Evolutionary conservation across 148 eudicot species (phyloP), one percentile per base, ranked within the genome.

Genomic region (Euryodendron excelsum): DNA sequence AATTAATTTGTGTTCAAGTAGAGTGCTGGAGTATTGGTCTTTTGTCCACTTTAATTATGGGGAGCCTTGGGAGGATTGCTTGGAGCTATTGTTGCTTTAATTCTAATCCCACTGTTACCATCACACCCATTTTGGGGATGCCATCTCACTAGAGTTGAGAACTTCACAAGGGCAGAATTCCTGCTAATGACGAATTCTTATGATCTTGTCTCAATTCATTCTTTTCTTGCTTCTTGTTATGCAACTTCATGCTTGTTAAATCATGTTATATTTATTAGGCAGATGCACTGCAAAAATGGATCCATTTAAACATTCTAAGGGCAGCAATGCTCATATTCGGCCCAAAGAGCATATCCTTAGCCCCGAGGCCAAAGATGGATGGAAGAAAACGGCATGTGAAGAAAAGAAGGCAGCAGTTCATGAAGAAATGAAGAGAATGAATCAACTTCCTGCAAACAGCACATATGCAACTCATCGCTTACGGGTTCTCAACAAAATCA

Each of bases 401-500:
- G 91, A 78, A 78, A 92, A 88, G 82, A 87, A 85, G 82, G 86
- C 84, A 44, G 90, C 87, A 4, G 84, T 89, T 58, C 73, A 90
- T 69, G 87, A 87, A 72, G 98, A 94, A 81, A 84, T 92, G 77
- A 84, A 80, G 76, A 88, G 88, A 83, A 83, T 90, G 91, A 90
- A 82, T 65, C 84, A 81, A 69, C 89, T 92, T 76, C 98, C 98
- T 68, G 78, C 84, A 9, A 90, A 83, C 81, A 94, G 97, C 85
- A 68, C 80, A 47, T 92, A 91, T 85, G 98, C 91, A 69, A 79
- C 85, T 80, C 98, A 92, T 74, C 96, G 95, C 7, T 80, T 87
- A 74, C 88, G 92, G 70, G 95, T 92, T 79, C 91, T 94, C 41
- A 86, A 86, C 87, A 91, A 92, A 79, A 86, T 94, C 64, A 68